Evolutionary conservation across 352 stramenopile species (phyloP).

Genomic region (Phytophthora cactorum): DNA sequence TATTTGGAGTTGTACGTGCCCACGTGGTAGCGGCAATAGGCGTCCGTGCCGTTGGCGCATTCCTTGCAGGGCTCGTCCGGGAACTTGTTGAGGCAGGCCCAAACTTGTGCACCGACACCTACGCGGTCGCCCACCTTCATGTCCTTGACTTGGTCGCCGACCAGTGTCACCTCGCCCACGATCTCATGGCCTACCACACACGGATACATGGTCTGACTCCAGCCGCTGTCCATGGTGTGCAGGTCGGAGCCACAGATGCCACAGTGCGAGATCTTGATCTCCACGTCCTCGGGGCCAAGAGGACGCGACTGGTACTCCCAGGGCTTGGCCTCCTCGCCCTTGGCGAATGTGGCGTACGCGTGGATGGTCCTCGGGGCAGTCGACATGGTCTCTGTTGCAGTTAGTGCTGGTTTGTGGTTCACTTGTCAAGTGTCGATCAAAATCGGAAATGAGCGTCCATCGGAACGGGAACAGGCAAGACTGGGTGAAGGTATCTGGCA

Average conservation of each 20-base stretch:
- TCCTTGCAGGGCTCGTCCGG: conserved; percentile 53
- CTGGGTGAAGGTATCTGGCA: neutral
- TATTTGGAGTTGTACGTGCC: conserved; percentile 62
- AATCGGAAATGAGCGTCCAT: conserved; percentile 22
- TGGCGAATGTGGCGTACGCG: conserved; percentile 50
- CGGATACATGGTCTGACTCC: conserved; percentile 48
- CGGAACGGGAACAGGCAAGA: neutral
- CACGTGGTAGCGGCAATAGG: conserved; percentile 63
- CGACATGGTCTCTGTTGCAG: conserved; percentile 13
- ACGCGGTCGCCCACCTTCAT: conserved; percentile 79
- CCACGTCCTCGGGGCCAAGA: conserved; percentile 30
- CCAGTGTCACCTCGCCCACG: conserved; percentile 48
- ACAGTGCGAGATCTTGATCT: conserved; percentile 56
- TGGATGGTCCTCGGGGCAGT: conserved; percentile 45
- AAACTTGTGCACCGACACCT: conserved; percentile 84
- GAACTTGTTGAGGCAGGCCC: conserved; percentile 68
- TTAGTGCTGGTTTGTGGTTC: neutral
- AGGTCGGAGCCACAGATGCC: conserved; percentile 68
- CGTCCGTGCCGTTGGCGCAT: conserved; percentile 65
- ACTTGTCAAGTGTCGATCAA: conserved; percentile 25
- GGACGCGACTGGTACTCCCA: conserved; percentile 54
- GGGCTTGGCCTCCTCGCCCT: conserved; percentile 35
- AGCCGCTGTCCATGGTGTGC: conserved; percentile 59
- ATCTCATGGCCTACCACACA: conserved; percentile 67
- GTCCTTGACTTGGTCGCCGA: conserved; percentile 50